A percentile compares a stretch with the other conserved stretches of the same genome.
phyloP scores from a whole-genome alignment of 23 red algal species.

The Pyropia haitanensis region DNA sequence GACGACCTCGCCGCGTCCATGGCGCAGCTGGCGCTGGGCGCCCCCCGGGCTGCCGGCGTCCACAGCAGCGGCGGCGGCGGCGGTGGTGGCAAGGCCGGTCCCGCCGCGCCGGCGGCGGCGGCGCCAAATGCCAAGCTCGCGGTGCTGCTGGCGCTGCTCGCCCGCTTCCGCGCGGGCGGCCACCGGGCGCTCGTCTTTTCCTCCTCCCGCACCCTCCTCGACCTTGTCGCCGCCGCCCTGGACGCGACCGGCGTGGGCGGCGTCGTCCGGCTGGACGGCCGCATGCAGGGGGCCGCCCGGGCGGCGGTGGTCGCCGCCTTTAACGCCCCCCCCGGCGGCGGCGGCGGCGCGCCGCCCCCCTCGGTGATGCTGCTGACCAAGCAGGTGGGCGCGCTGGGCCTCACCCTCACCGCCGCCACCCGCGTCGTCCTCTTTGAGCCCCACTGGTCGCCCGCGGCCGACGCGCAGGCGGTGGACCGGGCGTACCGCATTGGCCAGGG shows the following conservation, averaged over 20 bases:
- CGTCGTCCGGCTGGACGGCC: conserved; percentile 36
- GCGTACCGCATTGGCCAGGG: conserved; percentile 47
- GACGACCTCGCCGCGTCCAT: no score
- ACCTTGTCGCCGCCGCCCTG: conserved; percentile 11
- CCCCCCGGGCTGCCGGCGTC: no score
- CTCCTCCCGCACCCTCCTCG: conserved; percentile 18
- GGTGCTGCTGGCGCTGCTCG: conserved; percentile 8
- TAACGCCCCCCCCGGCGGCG: conserved; percentile 5
- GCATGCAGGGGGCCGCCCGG: conserved; percentile 3
- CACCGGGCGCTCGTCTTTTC: conserved; percentile 29
- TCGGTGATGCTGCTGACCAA: conserved; percentile 33
- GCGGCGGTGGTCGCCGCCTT: conserved; percentile 36
- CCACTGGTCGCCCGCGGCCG: conserved; percentile 25
- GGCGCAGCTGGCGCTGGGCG: no score
- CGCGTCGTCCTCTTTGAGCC: conserved; percentile 39
- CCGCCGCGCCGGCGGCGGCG: neutral
- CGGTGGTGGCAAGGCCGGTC: no score
- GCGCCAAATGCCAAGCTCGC: conserved; percentile 14
- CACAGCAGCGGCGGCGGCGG: no score
- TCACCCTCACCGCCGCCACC: conserved; percentile 38
- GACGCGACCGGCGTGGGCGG: neutral
- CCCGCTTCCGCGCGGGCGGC: neutral
- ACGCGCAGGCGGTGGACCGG: conserved; percentile 51
- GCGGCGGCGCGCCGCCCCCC: neutral
- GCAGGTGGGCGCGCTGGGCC: conserved; percentile 34